Evolutionary conservation across 805 yeast genomes (phyloP).

Genomic region (Hanseniaspora mollemarum): DNA sequence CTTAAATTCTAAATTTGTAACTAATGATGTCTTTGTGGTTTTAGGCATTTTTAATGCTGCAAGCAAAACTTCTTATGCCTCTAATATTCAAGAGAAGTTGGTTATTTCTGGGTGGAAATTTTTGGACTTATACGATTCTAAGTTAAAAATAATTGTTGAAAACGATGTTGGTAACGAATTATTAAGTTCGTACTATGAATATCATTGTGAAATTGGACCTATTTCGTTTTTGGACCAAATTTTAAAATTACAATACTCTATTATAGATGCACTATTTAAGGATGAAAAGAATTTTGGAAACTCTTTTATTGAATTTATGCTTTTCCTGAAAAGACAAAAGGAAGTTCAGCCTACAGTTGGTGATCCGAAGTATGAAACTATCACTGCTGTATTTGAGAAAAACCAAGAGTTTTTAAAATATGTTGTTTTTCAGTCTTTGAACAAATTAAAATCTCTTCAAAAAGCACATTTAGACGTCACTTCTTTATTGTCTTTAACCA

Average conservation of each 20-base stretch:
- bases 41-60: constrained; percentile 32
- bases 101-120: constrained; percentile 11
- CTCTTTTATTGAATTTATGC: constrained; percentile 17
- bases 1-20: constrained; percentile 13
- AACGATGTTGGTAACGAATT: constrained; percentile 15
- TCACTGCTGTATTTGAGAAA: constrained; percentile 31
- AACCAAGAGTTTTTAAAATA: constrained; percentile 29
- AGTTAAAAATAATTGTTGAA: constrained; percentile 8
- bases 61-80: constrained; percentile 12
- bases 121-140: constrained; percentile 1
- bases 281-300: constrained; percentile 12
- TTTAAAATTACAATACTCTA: constrained; percentile 22
- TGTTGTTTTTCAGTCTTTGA: constrained; percentile 21
- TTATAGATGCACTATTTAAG: constrained; percentile 18
- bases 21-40: constrained; percentile 16
- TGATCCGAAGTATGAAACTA: constrained; percentile 28
- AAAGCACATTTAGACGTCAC: constrained; percentile 15
- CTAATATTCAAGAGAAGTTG: constrained; percentile 11
- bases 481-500: constrained; percentile 7
- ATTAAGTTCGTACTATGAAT: constrained; percentile 21
- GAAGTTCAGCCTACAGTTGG: constrained; percentile 19
- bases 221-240: constrained; percentile 22
- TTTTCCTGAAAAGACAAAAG: constrained; percentile 19
- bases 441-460: constrained; percentile 29
- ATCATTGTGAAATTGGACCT: constrained; percentile 25